Evolutionary conservation across 108 stramenopile species (phyloP), one percentile per base, ranked within the genome.

Genomic region (Cylindrotheca closterium): DNA sequence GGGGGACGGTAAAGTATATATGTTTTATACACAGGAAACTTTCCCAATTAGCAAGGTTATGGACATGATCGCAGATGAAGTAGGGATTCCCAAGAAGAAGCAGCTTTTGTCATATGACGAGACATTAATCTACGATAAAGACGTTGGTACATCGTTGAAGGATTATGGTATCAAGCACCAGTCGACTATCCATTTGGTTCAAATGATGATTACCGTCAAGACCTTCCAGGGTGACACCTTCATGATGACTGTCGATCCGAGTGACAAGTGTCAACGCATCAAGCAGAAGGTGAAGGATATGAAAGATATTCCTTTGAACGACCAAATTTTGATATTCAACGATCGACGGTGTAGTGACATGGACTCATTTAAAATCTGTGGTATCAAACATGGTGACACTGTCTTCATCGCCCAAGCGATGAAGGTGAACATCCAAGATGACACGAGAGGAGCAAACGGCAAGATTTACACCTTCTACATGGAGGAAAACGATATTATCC

Each of bases 151-250:
- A 32, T 64, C 51, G 48, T 19, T 65, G 7, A 21, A 34, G 18
- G 28, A 53, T n/a, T 37, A 53, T 25, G 25, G 25, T 26, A 65
- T 65, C 25, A 17, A 33, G 24, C 63, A 65, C 23, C 51, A 51
- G 0, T 37, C 42, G n/a, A 50, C 48, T 2, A 54, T 65, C 25
- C 32, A 65, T 45, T 45, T 65, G 32, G 22, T 18, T 15, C 59
- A 51, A 47, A 71, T 64, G 70, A n/a, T 64, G 54, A 63, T 71
- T 2, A 28, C 15, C 28, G 63, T 71, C 10, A 33, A 34, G 23
- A 52, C 17, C 0, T 4, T 29, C 24, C 49, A 60, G 30, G 63
- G 63, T 18, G 19, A 55, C 31, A 31, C 4, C 12, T 24, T 53
- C 30, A 34, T n/a, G 24, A 27, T 67, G 15, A 21, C 4, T 18